A percentile compares a stretch with the other conserved stretches of the same genome.
These are phyloP conservation scores for Podila minutissima DNA, from an alignment of 192 early-diverging fungal species.

Conservation along the genomic window DNA sequence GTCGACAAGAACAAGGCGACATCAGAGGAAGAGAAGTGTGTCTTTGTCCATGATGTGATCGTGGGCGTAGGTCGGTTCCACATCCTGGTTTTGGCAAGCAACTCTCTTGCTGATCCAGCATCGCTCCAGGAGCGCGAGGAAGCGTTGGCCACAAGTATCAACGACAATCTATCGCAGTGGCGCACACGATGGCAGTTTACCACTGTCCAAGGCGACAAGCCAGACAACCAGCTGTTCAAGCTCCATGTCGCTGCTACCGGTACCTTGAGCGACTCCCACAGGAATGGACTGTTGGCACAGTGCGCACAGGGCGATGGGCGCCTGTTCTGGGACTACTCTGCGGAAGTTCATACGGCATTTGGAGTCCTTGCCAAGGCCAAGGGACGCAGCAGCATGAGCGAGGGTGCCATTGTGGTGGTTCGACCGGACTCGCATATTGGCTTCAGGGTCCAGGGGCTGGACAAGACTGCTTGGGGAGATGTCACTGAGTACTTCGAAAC, in stretches of 20 bases:
- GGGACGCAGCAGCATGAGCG: neutral
- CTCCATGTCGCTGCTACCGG: constrained; percentile 15
- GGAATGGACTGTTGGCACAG: too few relatives aligned
- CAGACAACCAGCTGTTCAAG: constrained; percentile 18
- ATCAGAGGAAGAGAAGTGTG: neutral
- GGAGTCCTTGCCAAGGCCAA: constrained; percentile 19
- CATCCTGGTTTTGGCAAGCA: constrained; percentile 25
- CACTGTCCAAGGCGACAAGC: neutral
- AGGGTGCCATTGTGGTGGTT: constrained; percentile 22
- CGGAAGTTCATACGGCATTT: constrained; percentile 23
- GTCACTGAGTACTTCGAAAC: constrained; percentile 25
- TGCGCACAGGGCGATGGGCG: constrained; percentile 20
- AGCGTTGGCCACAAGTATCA: constrained; percentile 15
- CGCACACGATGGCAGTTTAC: neutral
- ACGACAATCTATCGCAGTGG: neutral
- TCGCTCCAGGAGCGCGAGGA: neutral
- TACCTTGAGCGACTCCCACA: neutral
- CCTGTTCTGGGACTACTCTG: constrained; percentile 24
- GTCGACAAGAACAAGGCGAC: neutral
- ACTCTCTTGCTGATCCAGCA: constrained; percentile 7
- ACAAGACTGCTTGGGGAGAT: constrained; percentile 26
- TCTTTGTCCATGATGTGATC: constrained; percentile 27
- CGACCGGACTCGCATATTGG: constrained; percentile 40
- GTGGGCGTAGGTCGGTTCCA: constrained; percentile 38
- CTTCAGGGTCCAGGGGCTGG: constrained; percentile 20